These are phyloP conservation scores for Striga asiatica DNA, from an alignment of 257 asterid genomes.

Conservation along the genomic window DNA sequence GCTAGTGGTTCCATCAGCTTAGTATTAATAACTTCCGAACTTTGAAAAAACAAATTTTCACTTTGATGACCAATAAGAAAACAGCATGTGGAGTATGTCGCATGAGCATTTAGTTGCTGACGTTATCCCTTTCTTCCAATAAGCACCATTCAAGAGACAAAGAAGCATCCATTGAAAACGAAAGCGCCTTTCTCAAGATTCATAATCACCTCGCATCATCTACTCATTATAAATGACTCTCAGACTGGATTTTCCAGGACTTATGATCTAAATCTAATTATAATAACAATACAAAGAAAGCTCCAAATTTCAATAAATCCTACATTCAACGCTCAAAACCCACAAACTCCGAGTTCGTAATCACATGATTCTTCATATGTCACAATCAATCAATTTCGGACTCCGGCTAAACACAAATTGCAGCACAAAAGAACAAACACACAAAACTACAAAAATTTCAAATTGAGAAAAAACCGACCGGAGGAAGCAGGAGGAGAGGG, in stretches of 20 bases:
- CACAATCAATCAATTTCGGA: background rate
- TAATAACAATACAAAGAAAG: background rate
- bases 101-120: background rate
- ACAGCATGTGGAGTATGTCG: background rate
- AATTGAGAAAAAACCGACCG: slow-evolving; percentile 32
- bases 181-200: background rate
- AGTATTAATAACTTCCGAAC: background rate
- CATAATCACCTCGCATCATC: background rate
- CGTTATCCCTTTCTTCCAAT: slow-evolving; percentile 5
- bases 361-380: background rate
- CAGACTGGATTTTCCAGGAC: too few relatives aligned
- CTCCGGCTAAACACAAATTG: background rate
- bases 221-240: background rate
- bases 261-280: background rate
- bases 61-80: background rate
- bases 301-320: background rate
- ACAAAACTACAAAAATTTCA: background rate
- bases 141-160: background rate
- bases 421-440: background rate
- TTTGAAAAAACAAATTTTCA: background rate
- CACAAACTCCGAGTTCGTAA: too few relatives aligned
- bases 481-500: slow-evolving; percentile 22
- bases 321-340: too few relatives aligned
- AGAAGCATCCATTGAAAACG: background rate
- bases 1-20: background rate